Evolutionary conservation across 2,329 filamentous ascomycete genomes (phyloP).

Genomic region (Fusarium austroafricanum): DNA sequence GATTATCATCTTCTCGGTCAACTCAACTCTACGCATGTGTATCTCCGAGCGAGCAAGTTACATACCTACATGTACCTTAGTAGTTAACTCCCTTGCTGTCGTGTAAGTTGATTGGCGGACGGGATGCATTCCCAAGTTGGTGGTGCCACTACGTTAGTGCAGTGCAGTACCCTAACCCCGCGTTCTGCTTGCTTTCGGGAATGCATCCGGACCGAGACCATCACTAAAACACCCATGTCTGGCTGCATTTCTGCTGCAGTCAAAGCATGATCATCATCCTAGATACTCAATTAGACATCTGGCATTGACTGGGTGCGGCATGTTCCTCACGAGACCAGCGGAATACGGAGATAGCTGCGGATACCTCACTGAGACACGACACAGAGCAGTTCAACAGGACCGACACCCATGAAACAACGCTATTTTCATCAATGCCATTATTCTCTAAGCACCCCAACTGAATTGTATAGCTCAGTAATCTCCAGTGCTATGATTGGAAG

Average conservation of each 20-base stretch:
- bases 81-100: constrained; percentile 12
- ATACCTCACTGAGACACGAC: too few species aligned
- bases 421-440: neutral
- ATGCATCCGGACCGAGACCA: constrained; percentile 27
- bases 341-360: neutral
- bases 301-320: neutral
- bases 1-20: constrained; percentile 7
- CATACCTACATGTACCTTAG: neutral
- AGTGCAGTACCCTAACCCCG: constrained; percentile 19
- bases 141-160: constrained; percentile 4
- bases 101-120: constrained; percentile 48
- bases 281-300: constrained; percentile 18
- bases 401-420: neutral
- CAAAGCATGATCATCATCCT: constrained; percentile 29
- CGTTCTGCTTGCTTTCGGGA: constrained; percentile 32
- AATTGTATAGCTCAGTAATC: neutral
- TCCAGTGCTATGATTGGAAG: neutral
- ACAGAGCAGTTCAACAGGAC: neutral
- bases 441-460: neutral
- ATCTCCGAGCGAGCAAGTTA: constrained; percentile 5
- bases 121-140: constrained; percentile 15
- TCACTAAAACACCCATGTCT: constrained; percentile 20
- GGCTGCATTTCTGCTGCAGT: constrained; percentile 4
- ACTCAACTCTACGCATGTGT: constrained; percentile 5
- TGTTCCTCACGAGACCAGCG: constrained; percentile 11